Evolutionary conservation across 164 flowering plant species (phyloP), one percentile per base, ranked within the genome.

Genomic region (Chloranthus sessilifolius): DNA sequence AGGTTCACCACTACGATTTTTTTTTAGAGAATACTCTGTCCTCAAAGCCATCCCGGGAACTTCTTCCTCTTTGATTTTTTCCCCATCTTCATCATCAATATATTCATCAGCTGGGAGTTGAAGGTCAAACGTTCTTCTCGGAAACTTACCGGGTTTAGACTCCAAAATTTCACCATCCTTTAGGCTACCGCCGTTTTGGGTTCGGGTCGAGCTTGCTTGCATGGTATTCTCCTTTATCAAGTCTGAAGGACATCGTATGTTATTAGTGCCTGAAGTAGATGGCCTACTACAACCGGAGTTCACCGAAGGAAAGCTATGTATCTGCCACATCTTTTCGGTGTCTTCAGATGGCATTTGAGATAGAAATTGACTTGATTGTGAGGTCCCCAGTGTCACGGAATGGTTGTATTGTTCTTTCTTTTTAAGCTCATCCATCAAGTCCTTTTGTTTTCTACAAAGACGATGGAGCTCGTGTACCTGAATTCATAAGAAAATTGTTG

Each of bases 381-480:
- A 75, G 31, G 76, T 35, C 59, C 74, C 82, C 5, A 50, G 49
- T 30, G 67, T 64, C n/a, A 50, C 44, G 25, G 50, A 64, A 51
- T 59, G 67, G 41, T 62, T 82, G 31, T 54, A 52, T 2, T 56
- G 23, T 53, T 77, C 82, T 53, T 79, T 78, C 66, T 70, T 77
- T 63, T 58, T 80, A 12, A 70, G 27, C 57, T 84, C 92, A 47
- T 78, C 80, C 91, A 86, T 88, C 75, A 94, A 56, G 51, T 84
- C 85, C 65, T 74, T 84, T 55, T 94, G 99, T 53, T 74, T 71
- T 72, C 69, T 67, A 66, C 89, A 94, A 25, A 94, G 68, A 14
- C 96, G 95, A 59, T 94, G 99, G 55, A 92, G 88, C 68, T 92
- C 95, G 68, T 16, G 64, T 31, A 92, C 95, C 99, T 92, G 67